These are phyloP conservation scores for Elongisporangium prolatum DNA, from an alignment of 352 stramenopile species.

Conservation along the genomic window DNA sequence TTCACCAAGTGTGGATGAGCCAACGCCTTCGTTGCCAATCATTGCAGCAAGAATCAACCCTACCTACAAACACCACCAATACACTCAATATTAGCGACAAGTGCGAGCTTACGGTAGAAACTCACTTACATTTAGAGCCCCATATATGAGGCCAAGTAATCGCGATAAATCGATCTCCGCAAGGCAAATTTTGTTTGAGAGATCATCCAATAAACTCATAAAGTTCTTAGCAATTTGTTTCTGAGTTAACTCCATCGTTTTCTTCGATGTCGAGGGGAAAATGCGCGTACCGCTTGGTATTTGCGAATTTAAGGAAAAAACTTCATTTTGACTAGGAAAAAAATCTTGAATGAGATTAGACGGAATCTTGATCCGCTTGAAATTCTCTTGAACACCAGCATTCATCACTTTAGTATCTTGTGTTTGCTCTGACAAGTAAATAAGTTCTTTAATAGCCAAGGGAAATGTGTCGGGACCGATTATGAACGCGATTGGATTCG, in stretches of 20 bases:
- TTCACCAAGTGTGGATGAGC: constrained; percentile 3
- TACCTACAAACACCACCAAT: constrained; percentile 19
- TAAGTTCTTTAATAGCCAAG: constrained; percentile 9
- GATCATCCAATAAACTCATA: constrained; percentile 29
- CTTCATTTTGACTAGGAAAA: neutral
- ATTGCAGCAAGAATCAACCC: constrained; percentile 31
- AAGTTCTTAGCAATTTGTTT: constrained; percentile 25
- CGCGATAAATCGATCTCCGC: constrained; percentile 17
- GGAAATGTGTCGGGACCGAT: constrained; percentile 15
- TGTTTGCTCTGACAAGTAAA: neutral
- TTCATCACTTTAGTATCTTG: neutral
- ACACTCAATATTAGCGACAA: neutral
- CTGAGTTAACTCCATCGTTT: constrained; percentile 16
- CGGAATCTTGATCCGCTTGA: constrained; percentile 25
- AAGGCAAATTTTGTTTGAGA: constrained; percentile 28
- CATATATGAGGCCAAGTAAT: constrained; percentile 27
- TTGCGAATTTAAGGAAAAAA: neutral
- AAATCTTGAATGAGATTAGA: constrained; percentile 8
- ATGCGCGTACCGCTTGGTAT: neutral
- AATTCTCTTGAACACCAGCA: constrained; percentile 16
- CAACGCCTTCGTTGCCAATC: constrained; percentile 21
- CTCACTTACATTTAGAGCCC: constrained; percentile 34
- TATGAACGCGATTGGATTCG: constrained; percentile 18
- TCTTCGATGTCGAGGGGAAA: constrained; percentile 30
- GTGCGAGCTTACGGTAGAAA: neutral